These are phyloP conservation scores for Arthrobotrys sphaeroides DNA, from an alignment of 2,329 filamentous ascomycete species.

Conservation along the genomic window DNA sequence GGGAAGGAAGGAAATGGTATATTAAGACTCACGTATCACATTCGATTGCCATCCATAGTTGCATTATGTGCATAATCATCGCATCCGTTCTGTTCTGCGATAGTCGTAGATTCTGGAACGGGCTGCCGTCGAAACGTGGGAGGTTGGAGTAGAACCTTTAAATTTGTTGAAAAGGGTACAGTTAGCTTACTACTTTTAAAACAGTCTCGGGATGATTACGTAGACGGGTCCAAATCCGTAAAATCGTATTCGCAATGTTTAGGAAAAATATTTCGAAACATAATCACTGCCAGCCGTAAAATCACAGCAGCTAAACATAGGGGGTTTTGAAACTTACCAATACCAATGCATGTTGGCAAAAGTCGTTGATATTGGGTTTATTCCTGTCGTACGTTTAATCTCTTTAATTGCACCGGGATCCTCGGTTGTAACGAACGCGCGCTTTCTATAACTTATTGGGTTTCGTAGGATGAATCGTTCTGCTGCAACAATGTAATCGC, in stretches of 20 bases:
- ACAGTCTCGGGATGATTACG: no score
- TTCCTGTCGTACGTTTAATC: background rate
- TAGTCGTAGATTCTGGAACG: slow-evolving; percentile 26
- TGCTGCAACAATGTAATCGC: slow-evolving; percentile 49
- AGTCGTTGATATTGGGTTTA: slow-evolving; percentile 17
- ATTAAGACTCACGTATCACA: slow-evolving; percentile 37
- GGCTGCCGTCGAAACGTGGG: slow-evolving; percentile 37
- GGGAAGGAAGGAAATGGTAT: background rate
- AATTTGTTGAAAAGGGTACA: background rate
- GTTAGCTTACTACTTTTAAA: no score
- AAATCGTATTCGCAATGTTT: no score
- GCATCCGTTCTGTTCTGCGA: slow-evolving; percentile 32
- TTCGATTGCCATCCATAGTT: slow-evolving; percentile 50
- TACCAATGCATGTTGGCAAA: slow-evolving; percentile 36
- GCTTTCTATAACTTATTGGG: slow-evolving; percentile 28
- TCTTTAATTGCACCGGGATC: slow-evolving; percentile 36
- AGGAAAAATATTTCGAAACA: no score
- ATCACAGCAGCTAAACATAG: background rate
- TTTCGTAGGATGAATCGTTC: slow-evolving; percentile 44
- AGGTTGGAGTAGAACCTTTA: slow-evolving; percentile 45
- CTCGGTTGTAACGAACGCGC: slow-evolving; percentile 44
- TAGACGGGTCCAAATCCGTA: no score
- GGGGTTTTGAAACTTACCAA: slow-evolving; percentile 13
- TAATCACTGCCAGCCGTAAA: no score
- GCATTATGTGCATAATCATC: slow-evolving; percentile 40